Evolutionary conservation across 257 asterid genomes (phyloP), one percentile per base, ranked within the genome.

Genomic region (Orobanche coerulescens): DNA sequence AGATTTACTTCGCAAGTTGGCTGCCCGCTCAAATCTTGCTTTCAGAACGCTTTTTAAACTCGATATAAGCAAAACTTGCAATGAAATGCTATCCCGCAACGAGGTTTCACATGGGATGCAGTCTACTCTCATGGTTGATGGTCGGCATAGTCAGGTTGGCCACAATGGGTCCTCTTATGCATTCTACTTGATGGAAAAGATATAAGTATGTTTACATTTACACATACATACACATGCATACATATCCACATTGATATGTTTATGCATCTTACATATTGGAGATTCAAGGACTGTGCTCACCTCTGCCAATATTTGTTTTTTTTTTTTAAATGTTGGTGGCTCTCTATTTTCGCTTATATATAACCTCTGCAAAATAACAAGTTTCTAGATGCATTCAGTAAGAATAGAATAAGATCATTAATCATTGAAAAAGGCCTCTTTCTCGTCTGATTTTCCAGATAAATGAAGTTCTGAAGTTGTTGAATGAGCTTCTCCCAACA

Each of bases 401-500:
- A 60, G 56, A 24, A 26, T 24, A 58, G 6, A 5, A 56, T 48
- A 12, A 11, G 24, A 19, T 52, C 22, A 50, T 48, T 47, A 20
- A 3, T 73, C 24, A 18, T 13, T 58, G 16, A 16, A 36, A 59
- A 55, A 57, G 42, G 14, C 52, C 65, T 49, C 36, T 19, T 65
- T 50, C 20, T 64, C 30, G 63, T 66, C 40, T 64, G 62, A 34
- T 46, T 71, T 58, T 14, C 51, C 75, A 92, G 98, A 84, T 88
- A 43, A 76, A 74, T 58, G 94, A 81, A 81, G 87, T 89, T 58
- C 61, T 89, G 75, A 89, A 79, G 82, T 69, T 89, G 78, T 73
- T 86, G 82, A 84, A 86, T 72, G 95, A 75, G 81, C 90, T 93
- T 68, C 96, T 93, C 67, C 97, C 95, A 48, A 68, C 76, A 24